Base-by-base conservation (phyloP, 495 filamentous ascomycete genomes). In the Barbatosphaeria neglecta region DNA sequence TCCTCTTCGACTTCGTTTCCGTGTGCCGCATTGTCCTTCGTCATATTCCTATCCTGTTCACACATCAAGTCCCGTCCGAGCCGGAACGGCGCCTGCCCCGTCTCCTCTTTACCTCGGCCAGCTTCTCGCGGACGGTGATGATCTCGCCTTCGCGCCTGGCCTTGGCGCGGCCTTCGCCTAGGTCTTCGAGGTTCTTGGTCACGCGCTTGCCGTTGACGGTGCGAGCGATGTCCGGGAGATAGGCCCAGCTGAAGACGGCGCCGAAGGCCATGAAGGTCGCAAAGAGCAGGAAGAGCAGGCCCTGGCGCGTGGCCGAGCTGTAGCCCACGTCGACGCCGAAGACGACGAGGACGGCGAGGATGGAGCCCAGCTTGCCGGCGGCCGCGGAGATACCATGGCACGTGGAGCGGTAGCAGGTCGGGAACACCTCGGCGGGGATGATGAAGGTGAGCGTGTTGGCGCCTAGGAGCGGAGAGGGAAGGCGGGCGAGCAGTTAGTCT, bases 401-500 rank as follows among this genome's bases (percentile, higher is more conserved):
- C 31, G 85, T 88, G 24, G 80, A 86, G 10, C 89, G 77, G 65
- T 90, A 92, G 24, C 83, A 79, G 0, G 89, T 94, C 0, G 89
- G 89, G 75, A 90, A 95, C 47, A 83, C 81, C 56, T 95, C 89
- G 19, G 85, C 87, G 9, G 89, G 87, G 1, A 95, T 84, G 53
- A 95, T 84, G 75, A 94, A 94, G 9, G 88, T 94, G 3, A 87
- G 90, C 22, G 83, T 77, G 63, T 94, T 95, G 38, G 89, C 88
- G 2, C 86, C 62, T 65, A 24, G 15, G 2, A 22, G 7, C 42
- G 13, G 22, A 8, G 19, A 31, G 35, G 27, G 27, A 6, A 31
- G 6, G 27, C 6, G 13, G 27, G 13, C 6, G 27, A 31, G 6
- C 6, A 31, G 28, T 33, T 33, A 33, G 28, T 7, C 28, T 15